Evolutionary conservation across 345 rosid species (phyloP).

Genomic region (Limnanthes douglasii): DNA sequence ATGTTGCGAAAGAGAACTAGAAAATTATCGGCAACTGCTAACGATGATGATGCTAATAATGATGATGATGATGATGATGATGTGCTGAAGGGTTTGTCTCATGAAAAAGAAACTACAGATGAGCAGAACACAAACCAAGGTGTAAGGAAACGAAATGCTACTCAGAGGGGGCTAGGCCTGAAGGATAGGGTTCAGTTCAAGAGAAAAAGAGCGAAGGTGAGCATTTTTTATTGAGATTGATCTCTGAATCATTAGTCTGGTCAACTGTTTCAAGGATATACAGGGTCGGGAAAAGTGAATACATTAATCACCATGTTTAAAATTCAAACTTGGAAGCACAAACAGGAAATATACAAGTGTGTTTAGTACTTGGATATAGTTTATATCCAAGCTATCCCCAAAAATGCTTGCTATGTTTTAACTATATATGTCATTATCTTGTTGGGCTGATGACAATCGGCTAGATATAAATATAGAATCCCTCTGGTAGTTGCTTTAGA

Average conservation of each 20-base stretch:
- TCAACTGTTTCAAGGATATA: no score
- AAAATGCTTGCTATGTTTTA: no score
- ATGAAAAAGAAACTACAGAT: no score
- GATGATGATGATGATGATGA: constrained; percentile 15
- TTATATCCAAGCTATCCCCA: not conserved
- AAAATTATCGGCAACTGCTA: constrained; percentile 12
- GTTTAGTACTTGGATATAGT: not conserved
- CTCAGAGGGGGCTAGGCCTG: constrained; percentile 15
- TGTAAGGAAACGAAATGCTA: constrained; percentile 7
- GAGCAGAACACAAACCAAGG: constrained; percentile 10
- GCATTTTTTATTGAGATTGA: no score
- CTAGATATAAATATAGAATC: no score
- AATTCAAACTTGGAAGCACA: no score
- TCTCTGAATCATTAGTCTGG: no score
- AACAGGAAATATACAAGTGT: not conserved
- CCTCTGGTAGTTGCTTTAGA: no score
- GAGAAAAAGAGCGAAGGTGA: constrained; percentile 79
- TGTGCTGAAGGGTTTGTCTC: no score
- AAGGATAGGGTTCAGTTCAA: constrained; percentile 71
- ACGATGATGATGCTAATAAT: constrained; percentile 9
- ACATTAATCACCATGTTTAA: no score
- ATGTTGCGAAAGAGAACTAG: constrained; percentile 27
- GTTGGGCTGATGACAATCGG: no score
- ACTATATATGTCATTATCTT: no score
- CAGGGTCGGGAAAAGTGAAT: not conserved